These are phyloP conservation scores for Leccinum proliferum DNA, from an alignment of 1,284 basidiomycete species.

Conservation along the genomic window DNA sequence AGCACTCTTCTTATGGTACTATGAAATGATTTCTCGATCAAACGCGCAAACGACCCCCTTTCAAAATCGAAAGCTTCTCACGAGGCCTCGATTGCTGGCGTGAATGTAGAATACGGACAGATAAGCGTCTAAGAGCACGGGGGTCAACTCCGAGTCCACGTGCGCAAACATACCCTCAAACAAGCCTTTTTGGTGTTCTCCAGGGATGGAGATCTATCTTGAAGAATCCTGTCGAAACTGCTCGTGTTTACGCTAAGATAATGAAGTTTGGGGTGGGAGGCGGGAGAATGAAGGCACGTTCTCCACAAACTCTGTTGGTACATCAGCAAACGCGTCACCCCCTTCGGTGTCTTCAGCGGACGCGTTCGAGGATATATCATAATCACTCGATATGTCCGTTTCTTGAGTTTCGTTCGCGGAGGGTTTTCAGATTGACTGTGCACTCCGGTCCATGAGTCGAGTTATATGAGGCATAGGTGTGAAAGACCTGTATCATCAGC, in stretches of 20 bases:
- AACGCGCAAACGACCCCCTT: slow-evolving; percentile 22
- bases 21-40: slow-evolving; percentile 50
- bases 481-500: slow-evolving; percentile 81
- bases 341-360: background rate
- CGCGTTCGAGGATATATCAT: background rate
- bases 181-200: slow-evolving; percentile 1
- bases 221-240: slow-evolving; percentile 64
- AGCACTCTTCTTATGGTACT: slow-evolving; percentile 42
- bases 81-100: slow-evolving; percentile 42
- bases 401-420: slow-evolving; percentile 6
- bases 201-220: slow-evolving; percentile 34
- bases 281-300: slow-evolving; percentile 42
- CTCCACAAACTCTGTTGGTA: slow-evolving; percentile 1
- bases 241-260: slow-evolving; percentile 65
- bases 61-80: slow-evolving; percentile 40
- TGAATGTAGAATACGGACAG: slow-evolving; percentile 74
- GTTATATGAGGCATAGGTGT: slow-evolving; percentile 82
- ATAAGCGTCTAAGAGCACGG: slow-evolving; percentile 72
- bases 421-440: slow-evolving; percentile 8
- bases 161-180: slow-evolving; percentile 43
- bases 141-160: slow-evolving; percentile 45
- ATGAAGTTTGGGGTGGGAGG: slow-evolving; percentile 68
- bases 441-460: slow-evolving; percentile 29
- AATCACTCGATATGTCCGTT: background rate
- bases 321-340: background rate